phyloP scores from a whole-genome alignment of 2,329 filamentous ascomycete genomes.

The Fusarium beomiforme region DNA sequence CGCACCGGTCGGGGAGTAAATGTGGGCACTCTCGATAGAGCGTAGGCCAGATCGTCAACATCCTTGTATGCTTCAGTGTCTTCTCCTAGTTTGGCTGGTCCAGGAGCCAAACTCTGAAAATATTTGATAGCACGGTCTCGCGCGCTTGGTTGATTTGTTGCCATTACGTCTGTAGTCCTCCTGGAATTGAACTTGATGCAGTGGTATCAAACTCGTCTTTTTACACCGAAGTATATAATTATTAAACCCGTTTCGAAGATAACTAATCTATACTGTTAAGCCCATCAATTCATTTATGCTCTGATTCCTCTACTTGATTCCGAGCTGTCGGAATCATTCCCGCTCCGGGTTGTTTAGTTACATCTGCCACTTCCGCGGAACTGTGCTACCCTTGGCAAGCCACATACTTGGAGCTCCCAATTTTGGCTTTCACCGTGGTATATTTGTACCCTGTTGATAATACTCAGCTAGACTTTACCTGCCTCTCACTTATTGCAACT shows the following conservation, averaged over 20 bases:
- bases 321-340: background rate
- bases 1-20: background rate
- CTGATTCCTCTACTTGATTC: background rate
- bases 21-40: background rate
- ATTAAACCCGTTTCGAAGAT: background rate
- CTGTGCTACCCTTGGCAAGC: background rate
- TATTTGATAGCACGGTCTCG: background rate
- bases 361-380: background rate
- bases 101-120: background rate
- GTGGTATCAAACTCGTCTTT: background rate
- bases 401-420: too few species aligned
- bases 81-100: background rate
- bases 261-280: background rate
- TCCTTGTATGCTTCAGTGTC: background rate
- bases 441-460: too few species aligned
- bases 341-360: background rate
- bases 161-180: background rate
- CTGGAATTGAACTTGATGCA: background rate
- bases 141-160: background rate
- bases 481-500: too few species aligned
- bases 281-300: rapidly evolving
- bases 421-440: rapidly evolving
- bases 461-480: background rate
- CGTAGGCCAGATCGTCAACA: background rate
- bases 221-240: background rate